These are phyloP conservation scores for Letharia lupina DNA, from an alignment of 495 filamentous ascomycete species.

Conservation along the genomic window DNA sequence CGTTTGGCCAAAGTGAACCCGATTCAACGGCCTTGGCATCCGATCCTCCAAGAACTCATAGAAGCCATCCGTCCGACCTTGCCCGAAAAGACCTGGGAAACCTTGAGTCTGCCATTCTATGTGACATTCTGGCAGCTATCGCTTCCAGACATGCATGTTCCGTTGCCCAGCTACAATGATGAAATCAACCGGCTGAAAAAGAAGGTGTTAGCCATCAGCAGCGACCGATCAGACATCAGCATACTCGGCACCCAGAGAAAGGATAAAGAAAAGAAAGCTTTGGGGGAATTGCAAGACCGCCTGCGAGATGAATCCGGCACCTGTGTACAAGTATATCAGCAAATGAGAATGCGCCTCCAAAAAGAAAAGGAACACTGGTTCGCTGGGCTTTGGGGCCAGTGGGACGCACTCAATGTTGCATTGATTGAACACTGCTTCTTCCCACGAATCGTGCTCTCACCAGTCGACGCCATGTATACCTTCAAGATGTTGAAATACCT, in stretches of 20 bases:
- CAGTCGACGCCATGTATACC: conserved; percentile 76
- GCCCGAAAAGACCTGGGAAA: conserved; percentile 54
- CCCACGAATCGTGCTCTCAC: conserved; percentile 74
- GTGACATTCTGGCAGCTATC: conserved; percentile 90
- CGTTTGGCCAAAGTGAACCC: background rate
- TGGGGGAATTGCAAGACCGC: conserved; percentile 50
- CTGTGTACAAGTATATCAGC: conserved; percentile 55
- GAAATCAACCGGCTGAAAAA: conserved; percentile 58
- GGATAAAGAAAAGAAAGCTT: conserved; percentile 51
- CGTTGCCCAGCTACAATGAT: conserved; percentile 61
- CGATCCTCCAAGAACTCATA: conserved; percentile 69
- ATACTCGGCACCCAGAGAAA: conserved; percentile 48
- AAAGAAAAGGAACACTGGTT: conserved; percentile 82
- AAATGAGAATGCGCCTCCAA: conserved; percentile 53
- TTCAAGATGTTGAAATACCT: conserved; percentile 79
- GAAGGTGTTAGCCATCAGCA: conserved; percentile 51
- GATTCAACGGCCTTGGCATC: conserved; percentile 47
- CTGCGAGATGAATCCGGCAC: conserved; percentile 62
- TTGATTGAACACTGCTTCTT: conserved; percentile 86
- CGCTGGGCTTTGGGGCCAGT: conserved; percentile 47
- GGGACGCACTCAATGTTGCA: conserved; percentile 59
- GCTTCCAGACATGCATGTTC: conserved; percentile 68
- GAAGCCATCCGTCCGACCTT: conserved; percentile 53
- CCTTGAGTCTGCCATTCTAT: conserved; percentile 69
- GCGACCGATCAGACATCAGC: conserved; percentile 64